Percentiles rank a stretch among this genome's conserved stretches.
These are phyloP conservation scores for Fennellomyces sp. DNA, from an alignment of 371 early-diverging fungal genomes.

Conservation along the genomic window DNA sequence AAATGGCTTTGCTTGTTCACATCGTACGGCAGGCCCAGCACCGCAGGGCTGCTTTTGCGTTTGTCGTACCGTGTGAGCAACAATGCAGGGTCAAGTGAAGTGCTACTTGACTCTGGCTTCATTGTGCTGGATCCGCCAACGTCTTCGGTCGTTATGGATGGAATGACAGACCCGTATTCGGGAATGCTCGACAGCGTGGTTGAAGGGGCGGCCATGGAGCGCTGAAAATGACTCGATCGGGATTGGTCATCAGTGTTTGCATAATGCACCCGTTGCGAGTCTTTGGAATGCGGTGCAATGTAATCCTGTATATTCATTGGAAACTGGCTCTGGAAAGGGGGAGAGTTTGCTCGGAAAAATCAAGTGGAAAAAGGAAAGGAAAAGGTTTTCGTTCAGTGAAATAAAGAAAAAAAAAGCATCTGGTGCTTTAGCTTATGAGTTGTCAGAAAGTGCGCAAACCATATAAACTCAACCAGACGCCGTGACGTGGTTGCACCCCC, in stretches of 20 bases:
- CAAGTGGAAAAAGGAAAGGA: too few species aligned
- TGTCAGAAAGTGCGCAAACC: too few species aligned
- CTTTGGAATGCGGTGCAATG: neutral
- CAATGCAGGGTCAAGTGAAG: slow-evolving; percentile 12
- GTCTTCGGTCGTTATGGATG: neutral
- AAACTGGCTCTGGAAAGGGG: too few species aligned
- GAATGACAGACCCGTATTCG: neutral
- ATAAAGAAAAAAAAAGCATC: too few species aligned
- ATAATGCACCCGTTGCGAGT: neutral
- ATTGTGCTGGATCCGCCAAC: neutral
- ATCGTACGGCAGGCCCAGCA: slow-evolving; percentile 41
- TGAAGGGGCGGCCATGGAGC: neutral
- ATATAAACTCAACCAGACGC: too few species aligned
- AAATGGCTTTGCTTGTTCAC: slow-evolving; percentile 35
- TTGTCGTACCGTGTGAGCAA: slow-evolving; percentile 30
- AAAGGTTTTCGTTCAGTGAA: too few species aligned
- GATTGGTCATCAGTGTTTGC: neutral
- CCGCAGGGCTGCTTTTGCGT: slow-evolving; percentile 54
- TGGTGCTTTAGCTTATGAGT: too few species aligned
- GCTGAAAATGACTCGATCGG: neutral
- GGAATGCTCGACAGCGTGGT: neutral
- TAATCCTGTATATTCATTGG: slow-evolving; percentile 1
- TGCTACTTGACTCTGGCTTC: neutral
- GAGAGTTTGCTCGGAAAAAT: too few species aligned
- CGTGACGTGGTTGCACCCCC: too few species aligned